A percentile compares a stretch with the other conserved stretches of the same genome.
These are phyloP conservation scores for Fagopyrum homotropicum DNA, from an alignment of 148 eudicot genomes.

Conservation along the genomic window DNA sequence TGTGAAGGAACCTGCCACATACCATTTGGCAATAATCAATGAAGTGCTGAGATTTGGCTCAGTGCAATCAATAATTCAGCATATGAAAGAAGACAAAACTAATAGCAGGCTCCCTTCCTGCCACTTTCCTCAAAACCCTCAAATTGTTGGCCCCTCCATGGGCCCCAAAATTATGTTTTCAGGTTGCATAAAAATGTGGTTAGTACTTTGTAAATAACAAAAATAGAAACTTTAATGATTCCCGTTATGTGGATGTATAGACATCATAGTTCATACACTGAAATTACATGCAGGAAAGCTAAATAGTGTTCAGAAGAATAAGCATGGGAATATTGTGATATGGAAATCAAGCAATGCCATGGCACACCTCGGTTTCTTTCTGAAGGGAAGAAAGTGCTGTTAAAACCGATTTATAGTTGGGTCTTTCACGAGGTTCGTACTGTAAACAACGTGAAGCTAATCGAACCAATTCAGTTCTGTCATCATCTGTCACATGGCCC, in stretches of 20 bases:
- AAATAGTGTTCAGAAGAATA: not conserved
- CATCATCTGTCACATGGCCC: conserved; percentile 77
- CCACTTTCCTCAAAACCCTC: too few relatives aligned
- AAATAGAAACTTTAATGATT: not conserved
- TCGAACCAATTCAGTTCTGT: conserved; percentile 66
- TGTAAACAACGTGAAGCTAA: conserved; percentile 85
- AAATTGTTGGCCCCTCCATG: not conserved
- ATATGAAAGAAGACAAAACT: conserved; percentile 2
- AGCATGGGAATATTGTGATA: not conserved
- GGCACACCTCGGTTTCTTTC: conserved; percentile 65
- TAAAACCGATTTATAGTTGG: conserved; percentile 60
- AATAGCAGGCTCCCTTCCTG: not conserved
- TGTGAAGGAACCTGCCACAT: conserved; percentile 63
- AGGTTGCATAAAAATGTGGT: not conserved
- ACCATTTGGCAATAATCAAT: conserved; percentile 2
- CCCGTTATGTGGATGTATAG: not conserved
- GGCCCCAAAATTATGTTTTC: not conserved
- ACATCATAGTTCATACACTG: not conserved
- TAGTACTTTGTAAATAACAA: not conserved
- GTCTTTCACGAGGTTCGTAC: conserved; percentile 83
- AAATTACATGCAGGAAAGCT: not conserved
- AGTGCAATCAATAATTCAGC: not conserved
- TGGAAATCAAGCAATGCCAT: not conserved
- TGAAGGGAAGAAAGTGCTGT: conserved; percentile 60
- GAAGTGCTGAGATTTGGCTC: conserved; percentile 4